Conservation (phyloP, 306 rosid genomes). For the Castanospermum australe region DNA sequence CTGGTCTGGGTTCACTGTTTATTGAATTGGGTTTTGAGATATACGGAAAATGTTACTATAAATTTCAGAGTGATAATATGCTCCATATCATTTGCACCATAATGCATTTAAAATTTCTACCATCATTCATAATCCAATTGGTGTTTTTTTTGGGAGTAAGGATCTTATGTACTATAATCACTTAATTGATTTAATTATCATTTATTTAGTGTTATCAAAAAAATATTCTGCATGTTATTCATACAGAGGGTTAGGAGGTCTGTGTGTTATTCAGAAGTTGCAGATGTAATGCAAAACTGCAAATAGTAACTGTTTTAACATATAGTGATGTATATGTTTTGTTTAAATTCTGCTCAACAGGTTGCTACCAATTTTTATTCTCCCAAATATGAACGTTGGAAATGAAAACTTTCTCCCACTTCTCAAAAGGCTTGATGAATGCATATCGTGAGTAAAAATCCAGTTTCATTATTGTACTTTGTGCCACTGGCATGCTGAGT, state of each 20-base stretch:
- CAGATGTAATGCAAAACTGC: not conserved
- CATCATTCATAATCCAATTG: not conserved
- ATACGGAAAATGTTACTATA: not conserved
- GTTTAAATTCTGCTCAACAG: constrained; percentile 51
- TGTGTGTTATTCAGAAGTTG: constrained; percentile 17
- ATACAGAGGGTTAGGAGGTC: not conserved
- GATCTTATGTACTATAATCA: not conserved
- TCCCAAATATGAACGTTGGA: constrained; percentile 88
- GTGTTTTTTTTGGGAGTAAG: not conserved
- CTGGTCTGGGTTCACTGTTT: not conserved
- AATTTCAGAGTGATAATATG: constrained; percentile 3
- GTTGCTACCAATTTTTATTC: constrained; percentile 87
- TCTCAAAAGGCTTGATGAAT: constrained; percentile 93
- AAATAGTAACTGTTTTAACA: not conserved
- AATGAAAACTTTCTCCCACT: constrained; percentile 85
- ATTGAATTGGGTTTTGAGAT: not conserved
- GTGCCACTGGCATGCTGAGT: not conserved
- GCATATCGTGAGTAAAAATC: constrained; percentile 82
- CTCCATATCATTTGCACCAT: not conserved
- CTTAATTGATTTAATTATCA: not conserved
- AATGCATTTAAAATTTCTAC: not conserved
- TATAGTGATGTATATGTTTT: constrained; percentile 15
- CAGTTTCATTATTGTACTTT: constrained; percentile 20
- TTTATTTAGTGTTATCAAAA: not conserved
- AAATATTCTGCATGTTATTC: not conserved